phyloP scores from a whole-genome alignment of 2,329 filamentous ascomycete species.

The Xylaria sp. region DNA sequence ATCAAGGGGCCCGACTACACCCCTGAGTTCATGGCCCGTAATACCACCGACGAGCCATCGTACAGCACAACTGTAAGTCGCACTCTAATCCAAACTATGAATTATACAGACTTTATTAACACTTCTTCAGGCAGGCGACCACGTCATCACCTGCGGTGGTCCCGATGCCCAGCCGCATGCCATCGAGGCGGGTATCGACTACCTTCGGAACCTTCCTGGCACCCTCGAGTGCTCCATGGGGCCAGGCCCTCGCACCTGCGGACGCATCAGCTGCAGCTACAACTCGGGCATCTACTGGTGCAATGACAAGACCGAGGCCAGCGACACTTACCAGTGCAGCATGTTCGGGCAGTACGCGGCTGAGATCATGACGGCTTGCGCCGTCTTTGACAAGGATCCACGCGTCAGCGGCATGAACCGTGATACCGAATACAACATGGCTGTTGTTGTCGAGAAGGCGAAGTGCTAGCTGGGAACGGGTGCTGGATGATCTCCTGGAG shows the following conservation, averaged over 20 bases:
- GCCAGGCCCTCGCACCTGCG: background rate
- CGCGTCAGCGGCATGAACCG: background rate
- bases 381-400: too few relatives aligned
- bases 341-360: background rate
- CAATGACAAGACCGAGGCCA: background rate
- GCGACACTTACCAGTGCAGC: background rate
- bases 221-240: background rate
- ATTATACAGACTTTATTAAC: too few relatives aligned
- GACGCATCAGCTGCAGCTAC: conserved; percentile 13
- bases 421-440: background rate
- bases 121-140: background rate
- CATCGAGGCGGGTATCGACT: background rate
- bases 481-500: too few relatives aligned
- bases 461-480: background rate
- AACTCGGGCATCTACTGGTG: conserved; percentile 3
- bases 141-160: background rate
- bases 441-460: background rate
- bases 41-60: background rate
- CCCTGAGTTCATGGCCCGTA: background rate
- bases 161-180: background rate
- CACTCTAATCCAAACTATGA: too few relatives aligned
- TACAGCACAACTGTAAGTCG: too few relatives aligned
- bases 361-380: background rate
- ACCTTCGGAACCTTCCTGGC: background rate
- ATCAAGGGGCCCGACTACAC: conserved; percentile 9